phyloP scores from a whole-genome alignment of 1,139 yeast genomes.

The Candida frijolesensis region DNA sequence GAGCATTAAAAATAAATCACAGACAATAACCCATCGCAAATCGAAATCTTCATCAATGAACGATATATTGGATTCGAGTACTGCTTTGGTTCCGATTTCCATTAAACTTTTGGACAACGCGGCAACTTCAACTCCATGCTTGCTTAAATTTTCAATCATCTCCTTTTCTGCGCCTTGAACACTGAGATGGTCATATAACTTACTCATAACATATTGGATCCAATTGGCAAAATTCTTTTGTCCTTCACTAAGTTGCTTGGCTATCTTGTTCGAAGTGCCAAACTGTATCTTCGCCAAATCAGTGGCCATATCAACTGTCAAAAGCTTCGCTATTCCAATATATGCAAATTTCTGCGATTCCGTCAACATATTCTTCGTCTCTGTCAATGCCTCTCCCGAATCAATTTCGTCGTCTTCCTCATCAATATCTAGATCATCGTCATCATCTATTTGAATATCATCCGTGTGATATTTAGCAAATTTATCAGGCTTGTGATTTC shows the following conservation, averaged over 20 bases:
- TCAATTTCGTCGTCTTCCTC: constrained; percentile 40
- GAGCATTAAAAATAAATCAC: constrained; percentile 82
- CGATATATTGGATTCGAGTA: constrained; percentile 17
- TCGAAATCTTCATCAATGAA: constrained; percentile 47
- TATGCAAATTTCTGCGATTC: constrained; percentile 92
- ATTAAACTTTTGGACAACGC: constrained; percentile 69
- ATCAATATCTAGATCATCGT: constrained; percentile 35
- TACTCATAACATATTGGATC: constrained; percentile 73
- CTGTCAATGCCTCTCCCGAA: constrained; percentile 65
- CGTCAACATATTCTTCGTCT: constrained; percentile 78
- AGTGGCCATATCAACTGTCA: constrained; percentile 80
- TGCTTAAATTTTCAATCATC: constrained; percentile 86
- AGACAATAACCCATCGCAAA: constrained; percentile 88
- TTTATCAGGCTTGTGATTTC: constrained; percentile 15
- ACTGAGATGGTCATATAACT: constrained; percentile 81
- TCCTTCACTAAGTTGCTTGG: constrained; percentile 63
- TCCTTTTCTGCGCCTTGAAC: constrained; percentile 69
- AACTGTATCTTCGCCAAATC: constrained; percentile 64
- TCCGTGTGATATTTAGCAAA: constrained; percentile 22
- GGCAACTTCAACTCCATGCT: constrained; percentile 75
- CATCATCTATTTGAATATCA: constrained; percentile 27
- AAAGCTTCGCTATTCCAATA: constrained; percentile 78
- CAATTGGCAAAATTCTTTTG: constrained; percentile 85
- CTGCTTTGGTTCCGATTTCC: constrained; percentile 42
- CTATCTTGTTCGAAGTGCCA: constrained; percentile 52